Conservation (phyloP, 1,139 yeast species). For the Pichia kudriavzevii region DNA sequence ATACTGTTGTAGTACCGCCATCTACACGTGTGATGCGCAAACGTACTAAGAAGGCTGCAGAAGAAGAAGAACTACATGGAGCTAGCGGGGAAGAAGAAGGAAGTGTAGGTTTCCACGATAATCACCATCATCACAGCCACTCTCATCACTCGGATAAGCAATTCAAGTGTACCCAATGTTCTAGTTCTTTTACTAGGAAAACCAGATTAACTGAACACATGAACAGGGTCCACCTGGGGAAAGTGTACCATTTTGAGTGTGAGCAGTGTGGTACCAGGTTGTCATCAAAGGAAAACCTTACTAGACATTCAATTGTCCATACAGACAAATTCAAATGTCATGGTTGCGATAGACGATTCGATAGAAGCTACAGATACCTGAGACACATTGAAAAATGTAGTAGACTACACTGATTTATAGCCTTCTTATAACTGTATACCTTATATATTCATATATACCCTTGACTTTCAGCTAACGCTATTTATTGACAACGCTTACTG, state of each 20-base stretch:
- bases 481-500: too few species aligned
- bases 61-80: too few species aligned
- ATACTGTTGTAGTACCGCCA: too few species aligned
- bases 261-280: conserved; percentile 17
- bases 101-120: too few species aligned
- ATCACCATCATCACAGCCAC: not conserved
- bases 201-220: conserved; percentile 22
- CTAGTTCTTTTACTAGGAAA: conserved; percentile 22
- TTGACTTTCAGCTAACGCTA: too few species aligned
- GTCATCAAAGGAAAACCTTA: conserved; percentile 21
- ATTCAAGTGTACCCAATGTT: conserved; percentile 19
- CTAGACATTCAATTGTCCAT: conserved; percentile 23
- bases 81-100: too few species aligned
- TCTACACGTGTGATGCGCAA: too few species aligned
- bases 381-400: conserved; percentile 19
- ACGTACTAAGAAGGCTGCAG: too few species aligned
- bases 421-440: too few species aligned
- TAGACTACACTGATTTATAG: not conserved
- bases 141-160: conserved; percentile 7
- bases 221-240: conserved; percentile 19
- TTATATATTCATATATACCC: too few species aligned
- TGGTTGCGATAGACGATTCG: conserved; percentile 20
- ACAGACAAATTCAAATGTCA: conserved; percentile 22
- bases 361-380: conserved; percentile 21
- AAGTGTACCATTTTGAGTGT: conserved; percentile 16